A percentile compares a stretch with the other conserved stretches of the same genome.
phyloP scores from a whole-genome alignment of 208 protist genomes.

The Phytomonas francai region DNA sequence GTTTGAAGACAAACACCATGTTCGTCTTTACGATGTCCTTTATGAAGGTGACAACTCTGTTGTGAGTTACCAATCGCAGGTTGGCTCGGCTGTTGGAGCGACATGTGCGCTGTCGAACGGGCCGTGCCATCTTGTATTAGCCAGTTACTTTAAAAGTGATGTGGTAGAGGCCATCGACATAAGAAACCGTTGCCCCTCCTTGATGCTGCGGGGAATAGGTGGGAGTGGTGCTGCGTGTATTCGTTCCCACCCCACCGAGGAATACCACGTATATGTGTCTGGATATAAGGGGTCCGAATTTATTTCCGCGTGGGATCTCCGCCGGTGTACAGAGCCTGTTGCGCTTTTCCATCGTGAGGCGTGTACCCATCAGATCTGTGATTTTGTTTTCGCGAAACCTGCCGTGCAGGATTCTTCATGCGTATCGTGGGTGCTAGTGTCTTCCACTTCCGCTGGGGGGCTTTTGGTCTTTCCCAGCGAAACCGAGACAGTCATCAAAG shows the following conservation, averaged over 20 bases:
- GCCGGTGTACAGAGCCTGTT: not conserved
- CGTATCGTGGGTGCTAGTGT: not conserved
- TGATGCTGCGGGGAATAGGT: constrained; percentile 28
- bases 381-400: constrained; percentile 6
- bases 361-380: constrained; percentile 2
- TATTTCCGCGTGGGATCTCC: constrained; percentile 3
- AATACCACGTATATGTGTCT: constrained; percentile 15
- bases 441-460: constrained; percentile 5
- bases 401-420: not conserved
- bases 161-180: constrained; percentile 61
- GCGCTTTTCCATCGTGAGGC: constrained; percentile 1
- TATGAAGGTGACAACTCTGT: constrained; percentile 33
- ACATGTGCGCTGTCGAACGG: constrained; percentile 12
- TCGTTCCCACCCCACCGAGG: constrained; percentile 14
- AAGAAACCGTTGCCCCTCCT: constrained; percentile 32
- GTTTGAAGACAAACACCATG: constrained; percentile 38
- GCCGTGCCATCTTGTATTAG: constrained; percentile 31
- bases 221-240: constrained; percentile 17
- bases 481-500: not conserved
- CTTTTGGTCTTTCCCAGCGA: constrained; percentile 4
- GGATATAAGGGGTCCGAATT: constrained; percentile 12
- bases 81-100: constrained; percentile 13
- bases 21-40: constrained; percentile 67
- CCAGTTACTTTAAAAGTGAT: constrained; percentile 40
- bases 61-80: constrained; percentile 24